These are phyloP conservation scores for Dryadomyces quercus-mongolicae DNA, from an alignment of 2,329 filamentous ascomycete genomes.

Conservation along the genomic window DNA sequence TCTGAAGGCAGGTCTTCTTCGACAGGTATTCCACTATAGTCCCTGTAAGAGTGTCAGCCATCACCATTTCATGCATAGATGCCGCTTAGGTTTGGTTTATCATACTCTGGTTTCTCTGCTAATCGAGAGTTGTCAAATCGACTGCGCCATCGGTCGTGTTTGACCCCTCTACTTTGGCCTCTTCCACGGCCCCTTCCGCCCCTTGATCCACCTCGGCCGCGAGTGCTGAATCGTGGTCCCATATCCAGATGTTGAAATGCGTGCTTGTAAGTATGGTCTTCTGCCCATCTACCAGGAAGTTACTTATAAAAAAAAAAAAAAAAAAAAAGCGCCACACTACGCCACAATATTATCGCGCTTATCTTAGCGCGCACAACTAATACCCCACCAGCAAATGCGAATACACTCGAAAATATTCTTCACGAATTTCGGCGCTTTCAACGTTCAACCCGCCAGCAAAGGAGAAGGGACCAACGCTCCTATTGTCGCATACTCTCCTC, in stretches of 20 bases:
- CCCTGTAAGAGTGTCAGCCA: conserved; percentile 10
- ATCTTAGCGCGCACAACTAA: conserved; percentile 43
- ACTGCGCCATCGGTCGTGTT: conserved; percentile 17
- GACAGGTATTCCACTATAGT: conserved; percentile 26
- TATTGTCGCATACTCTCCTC: conserved; percentile 9
- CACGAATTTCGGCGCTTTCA: conserved; percentile 7
- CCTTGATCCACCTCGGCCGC: conserved; percentile 18
- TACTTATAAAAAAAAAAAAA: conserved; percentile 3
- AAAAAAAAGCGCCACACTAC: conserved; percentile 5
- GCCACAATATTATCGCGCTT: conserved; percentile 16
- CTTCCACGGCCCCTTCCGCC: conserved; percentile 18
- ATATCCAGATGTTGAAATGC: conserved; percentile 14
- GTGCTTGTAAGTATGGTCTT: neutral
- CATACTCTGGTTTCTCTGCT: conserved; percentile 31
- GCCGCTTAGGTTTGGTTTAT: conserved; percentile 18
- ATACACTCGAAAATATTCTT: conserved; percentile 16
- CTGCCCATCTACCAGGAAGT: neutral
- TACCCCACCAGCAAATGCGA: conserved; percentile 15
- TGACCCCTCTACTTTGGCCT: conserved; percentile 17
- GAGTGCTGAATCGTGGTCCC: conserved; percentile 21
- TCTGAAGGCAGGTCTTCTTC: conserved; percentile 31
- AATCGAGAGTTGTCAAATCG: conserved; percentile 34
- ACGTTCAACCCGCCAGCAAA: neutral
- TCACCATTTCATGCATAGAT: conserved; percentile 21
- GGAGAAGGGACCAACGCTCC: conserved; percentile 1